A percentile compares a stretch with the other conserved stretches of the same genome.
Conservation (phyloP, 257 asterid genomes). For the Penstemon eatonii region DNA sequence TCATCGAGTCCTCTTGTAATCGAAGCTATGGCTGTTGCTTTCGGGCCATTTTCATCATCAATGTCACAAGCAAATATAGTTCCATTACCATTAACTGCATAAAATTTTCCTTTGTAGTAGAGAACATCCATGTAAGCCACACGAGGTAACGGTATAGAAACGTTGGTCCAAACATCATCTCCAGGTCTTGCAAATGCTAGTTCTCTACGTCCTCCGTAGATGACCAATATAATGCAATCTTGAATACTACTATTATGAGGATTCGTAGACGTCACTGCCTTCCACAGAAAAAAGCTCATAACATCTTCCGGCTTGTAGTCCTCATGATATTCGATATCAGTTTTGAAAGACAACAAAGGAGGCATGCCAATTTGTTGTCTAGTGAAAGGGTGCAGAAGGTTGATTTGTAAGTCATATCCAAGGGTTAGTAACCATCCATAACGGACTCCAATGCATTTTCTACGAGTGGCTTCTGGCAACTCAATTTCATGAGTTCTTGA, state of each 20-base stretch:
- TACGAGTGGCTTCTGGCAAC: constrained; percentile 1
- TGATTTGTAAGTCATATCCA: constrained; percentile 1
- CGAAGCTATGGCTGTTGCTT: neutral
- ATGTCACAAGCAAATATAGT: neutral
- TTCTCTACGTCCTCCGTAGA: neutral
- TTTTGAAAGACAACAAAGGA: neutral
- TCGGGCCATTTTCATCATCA: neutral
- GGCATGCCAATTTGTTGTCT: constrained; percentile 4
- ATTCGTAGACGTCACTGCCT: neutral
- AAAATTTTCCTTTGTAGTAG: neutral
- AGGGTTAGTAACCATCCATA: neutral
- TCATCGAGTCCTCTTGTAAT: neutral
- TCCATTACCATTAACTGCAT: neutral
- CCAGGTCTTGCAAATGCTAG: constrained; percentile 5
- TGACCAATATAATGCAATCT: neutral
- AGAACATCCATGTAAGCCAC: neutral
- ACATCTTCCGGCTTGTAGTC: neutral
- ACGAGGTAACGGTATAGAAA: neutral
- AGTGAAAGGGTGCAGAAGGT: neutral
- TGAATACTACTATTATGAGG: neutral
- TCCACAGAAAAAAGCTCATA: neutral
- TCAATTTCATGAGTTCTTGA: neutral
- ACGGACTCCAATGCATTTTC: neutral
- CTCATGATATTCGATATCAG: neutral
- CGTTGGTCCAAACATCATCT: neutral